Evolutionary conservation across 495 filamentous ascomycete genomes (phyloP), one percentile per base, ranked within the genome.

Genomic region (Chaetomium fimeti): DNA sequence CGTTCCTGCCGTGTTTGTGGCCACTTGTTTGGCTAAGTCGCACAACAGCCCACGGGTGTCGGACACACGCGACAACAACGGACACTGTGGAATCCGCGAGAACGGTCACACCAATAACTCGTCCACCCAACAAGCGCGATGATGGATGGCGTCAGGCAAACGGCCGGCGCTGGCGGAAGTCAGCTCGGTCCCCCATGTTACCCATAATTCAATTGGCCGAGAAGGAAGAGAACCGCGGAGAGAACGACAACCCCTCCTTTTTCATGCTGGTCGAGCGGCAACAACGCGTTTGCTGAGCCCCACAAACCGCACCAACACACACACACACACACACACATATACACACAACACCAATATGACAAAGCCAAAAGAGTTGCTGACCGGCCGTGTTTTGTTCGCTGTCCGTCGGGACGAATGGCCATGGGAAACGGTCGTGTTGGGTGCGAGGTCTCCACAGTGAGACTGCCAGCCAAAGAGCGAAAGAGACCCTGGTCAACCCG

Each of bases 271-370:
- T 36, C 8, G 8, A 36, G 32, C 32, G 32, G 32, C 32, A 36
- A 36, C 32, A 36, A 36, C n/a, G 48, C 24, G 20, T n/a, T 6
- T 4, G 22, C 48, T 27, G 22, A 27, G 48, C 48, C 48, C 20
- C 48, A 51, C 48, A 51, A 51, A 20, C 22, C 5, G 48, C 13
- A 51, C 48, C 48, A 51, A 25, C 48, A 27, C 43, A 47, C 43
- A 5, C 1, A 47, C n/a, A 15, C 5, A 11, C n/a, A 25, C 48
- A 27, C 43, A 47, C 43, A 5, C 1, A 47, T 12, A 15, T 1
- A 11, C n/a, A 36, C 32, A 36, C 32, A 5, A 36, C 29, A 7
- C 3, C 32, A 36, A 36, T 9, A 36, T 1, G 32, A 36, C 32
- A 36, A 36, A 36, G 32, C 32, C 32, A 5, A 36, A 36, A 36